Base-by-base conservation (phyloP, 2,329 filamentous ascomycete genomes). In the Chrysoporthe austroafricana region DNA sequence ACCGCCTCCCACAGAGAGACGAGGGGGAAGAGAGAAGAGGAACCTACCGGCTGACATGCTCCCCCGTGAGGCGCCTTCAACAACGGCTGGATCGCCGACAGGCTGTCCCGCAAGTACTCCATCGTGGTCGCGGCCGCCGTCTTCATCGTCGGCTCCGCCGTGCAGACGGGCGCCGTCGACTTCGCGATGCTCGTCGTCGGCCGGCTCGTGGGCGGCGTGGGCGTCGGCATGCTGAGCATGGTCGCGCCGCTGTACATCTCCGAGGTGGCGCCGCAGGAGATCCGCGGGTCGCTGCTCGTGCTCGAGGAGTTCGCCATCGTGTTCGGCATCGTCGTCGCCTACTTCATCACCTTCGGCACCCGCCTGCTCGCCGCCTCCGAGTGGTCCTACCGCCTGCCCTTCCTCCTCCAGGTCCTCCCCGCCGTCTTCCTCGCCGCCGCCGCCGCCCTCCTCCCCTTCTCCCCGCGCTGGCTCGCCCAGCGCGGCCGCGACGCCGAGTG, bases 201-300 rank as follows among this genome's bases (percentile, higher is more conserved):
- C 36, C 79, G 86, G 32, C 86, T 87, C 71, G 78, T 88, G 66
- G 86, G 86, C 68, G 79, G 82, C 73, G 79, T 86, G 69, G 83
- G 82, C 26, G 81, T 86, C 34, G 84, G 84, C 70, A 80, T 79
- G 16, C 75, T 87, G 21, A 82, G 79, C 1, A 84, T 84, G 78
- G 83, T 84, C 11, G 73, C 73, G 2, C 71, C 72, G 5, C 52
- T 73, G 1, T 69, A 70, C 32, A 82, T 75, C 26, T 73, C 73
- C 46, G 74, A 76, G 69, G 72, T 77, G 44, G 69, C 75, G 1
- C 74, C 75, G 1, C 73, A 74, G 11, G 71, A 77, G 44, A 69
- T 74, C 14, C 66, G 75, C 44, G 75, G 75, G 13, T 73, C 74
- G 0, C 72, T 78, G 13, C 69, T 78, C 52, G 76, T 77, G 7